Conservation (phyloP, 768 basidiomycete species). For the Lyophyllum decastes region DNA sequence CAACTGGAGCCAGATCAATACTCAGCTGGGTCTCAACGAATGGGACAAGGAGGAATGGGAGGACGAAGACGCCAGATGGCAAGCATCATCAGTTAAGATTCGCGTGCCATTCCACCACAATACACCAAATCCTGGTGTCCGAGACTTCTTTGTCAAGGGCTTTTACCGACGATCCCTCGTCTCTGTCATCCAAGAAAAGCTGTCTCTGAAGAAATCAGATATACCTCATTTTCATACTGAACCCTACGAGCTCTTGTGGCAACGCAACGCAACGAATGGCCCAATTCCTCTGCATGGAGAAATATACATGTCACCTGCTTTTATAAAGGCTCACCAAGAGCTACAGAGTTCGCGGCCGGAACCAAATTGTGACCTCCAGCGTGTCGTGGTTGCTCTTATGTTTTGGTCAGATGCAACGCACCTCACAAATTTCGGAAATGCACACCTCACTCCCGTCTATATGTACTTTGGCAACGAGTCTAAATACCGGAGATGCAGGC, state of each 20-base stretch:
- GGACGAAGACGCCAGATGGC: slow-evolving; percentile 19
- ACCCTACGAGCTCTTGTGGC: no score
- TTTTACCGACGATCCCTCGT: no score
- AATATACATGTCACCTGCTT: no score
- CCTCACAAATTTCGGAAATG: slow-evolving; percentile 28
- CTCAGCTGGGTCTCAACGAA: not conserved
- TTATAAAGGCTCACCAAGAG: slow-evolving; percentile 6
- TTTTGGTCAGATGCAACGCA: slow-evolving; percentile 31
- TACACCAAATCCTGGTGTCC: not conserved
- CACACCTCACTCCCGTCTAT: slow-evolving; percentile 36
- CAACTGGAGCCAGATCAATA: no score
- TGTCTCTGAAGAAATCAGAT: no score
- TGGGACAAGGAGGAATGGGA: slow-evolving; percentile 4
- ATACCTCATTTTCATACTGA: no score
- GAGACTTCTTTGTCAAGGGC: slow-evolving; percentile 10
- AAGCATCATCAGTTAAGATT: slow-evolving; percentile 2
- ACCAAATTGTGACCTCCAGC: slow-evolving; percentile 14
- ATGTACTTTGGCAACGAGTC: slow-evolving; percentile 34
- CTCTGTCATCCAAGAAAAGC: no score
- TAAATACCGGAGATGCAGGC: slow-evolving; percentile 30
- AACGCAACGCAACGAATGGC: no score
- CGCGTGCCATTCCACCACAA: slow-evolving; percentile 1
- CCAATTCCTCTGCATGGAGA: no score
- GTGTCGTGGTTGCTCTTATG: slow-evolving; percentile 22
- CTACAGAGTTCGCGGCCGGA: slow-evolving; percentile 3